These are phyloP conservation scores for Annulohypoxylon nitens DNA, from an alignment of 495 filamentous ascomycete genomes.

Conservation along the genomic window DNA sequence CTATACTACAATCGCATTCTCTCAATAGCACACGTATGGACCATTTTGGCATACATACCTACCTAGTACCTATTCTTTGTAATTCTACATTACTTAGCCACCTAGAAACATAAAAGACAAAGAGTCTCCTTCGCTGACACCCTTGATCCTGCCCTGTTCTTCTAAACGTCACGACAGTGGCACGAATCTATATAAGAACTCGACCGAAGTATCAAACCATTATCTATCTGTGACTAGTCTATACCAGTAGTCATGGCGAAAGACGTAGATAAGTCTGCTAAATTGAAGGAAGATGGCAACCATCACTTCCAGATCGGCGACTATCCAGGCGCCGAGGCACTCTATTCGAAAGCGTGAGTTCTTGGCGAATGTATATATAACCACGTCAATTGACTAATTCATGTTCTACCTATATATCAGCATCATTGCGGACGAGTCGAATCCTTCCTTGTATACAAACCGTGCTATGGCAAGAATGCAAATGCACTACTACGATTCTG, in stretches of 20 bases:
- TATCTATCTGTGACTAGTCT: neutral
- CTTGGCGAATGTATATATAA: conserved; percentile 2
- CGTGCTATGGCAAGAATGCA: conserved; percentile 86
- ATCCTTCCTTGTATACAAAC: conserved; percentile 83
- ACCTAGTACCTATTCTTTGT: conserved; percentile 14
- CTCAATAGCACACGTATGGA: conserved; percentile 14
- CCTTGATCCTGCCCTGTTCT: neutral
- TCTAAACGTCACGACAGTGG: neutral
- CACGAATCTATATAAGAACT: conserved; percentile 1
- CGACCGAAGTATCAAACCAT: neutral
- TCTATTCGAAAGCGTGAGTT: conserved; percentile 87
- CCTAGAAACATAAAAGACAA: conserved; percentile 21
- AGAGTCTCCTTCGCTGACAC: conserved; percentile 1
- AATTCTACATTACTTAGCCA: conserved; percentile 14
- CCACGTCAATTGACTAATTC: conserved; percentile 6
- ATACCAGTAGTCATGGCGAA: conserved; percentile 32
- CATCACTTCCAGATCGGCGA: conserved; percentile 75
- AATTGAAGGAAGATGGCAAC: conserved; percentile 73
- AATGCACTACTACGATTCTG: conserved; percentile 77
- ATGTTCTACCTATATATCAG: conserved; percentile 39
- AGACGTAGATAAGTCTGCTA: conserved; percentile 48
- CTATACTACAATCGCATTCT: conserved; percentile 2
- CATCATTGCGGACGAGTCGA: conserved; percentile 71
- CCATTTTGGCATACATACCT: neutral
- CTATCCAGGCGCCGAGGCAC: conserved; percentile 77